Evolutionary conservation across 164 flowering plant species (phyloP).

Genomic region (Litsea cubeba): DNA sequence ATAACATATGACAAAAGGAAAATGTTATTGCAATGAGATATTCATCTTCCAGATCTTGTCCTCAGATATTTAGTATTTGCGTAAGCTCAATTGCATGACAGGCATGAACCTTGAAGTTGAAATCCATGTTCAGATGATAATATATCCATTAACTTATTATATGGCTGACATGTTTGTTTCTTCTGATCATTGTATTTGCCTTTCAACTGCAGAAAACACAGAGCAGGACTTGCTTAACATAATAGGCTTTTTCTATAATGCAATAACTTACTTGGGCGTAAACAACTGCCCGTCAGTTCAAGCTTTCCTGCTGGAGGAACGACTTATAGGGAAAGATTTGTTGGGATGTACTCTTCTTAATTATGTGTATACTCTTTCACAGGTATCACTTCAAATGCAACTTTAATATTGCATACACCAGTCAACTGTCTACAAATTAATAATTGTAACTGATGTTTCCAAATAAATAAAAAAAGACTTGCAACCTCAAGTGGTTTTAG

Average conservation of each 20-base stretch:
- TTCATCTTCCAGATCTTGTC: not conserved
- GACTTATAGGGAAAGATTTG: slow-evolving; percentile 39
- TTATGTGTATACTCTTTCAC: slow-evolving; percentile 38
- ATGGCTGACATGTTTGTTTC: not conserved
- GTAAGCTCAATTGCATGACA: not conserved
- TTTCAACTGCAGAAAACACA: slow-evolving; percentile 21
- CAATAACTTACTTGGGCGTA: slow-evolving; percentile 30
- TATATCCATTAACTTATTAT: not conserved
- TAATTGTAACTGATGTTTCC: not conserved
- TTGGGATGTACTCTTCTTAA: slow-evolving; percentile 48
- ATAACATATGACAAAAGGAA: no score
- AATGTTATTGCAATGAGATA: not conserved
- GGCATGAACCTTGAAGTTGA: not conserved
- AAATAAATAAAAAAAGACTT: not conserved
- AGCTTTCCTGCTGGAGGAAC: slow-evolving; percentile 33
- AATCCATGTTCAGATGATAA: not conserved
- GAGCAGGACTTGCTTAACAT: slow-evolving; percentile 41
- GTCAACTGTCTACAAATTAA: not conserved
- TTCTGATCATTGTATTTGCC: not conserved
- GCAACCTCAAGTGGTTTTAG: no score
- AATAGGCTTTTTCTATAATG: slow-evolving; percentile 33
- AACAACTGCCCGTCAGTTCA: slow-evolving; percentile 33
- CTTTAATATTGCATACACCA: not conserved
- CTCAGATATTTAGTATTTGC: not conserved
- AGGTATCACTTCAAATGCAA: slow-evolving; percentile 20